phyloP scores from a whole-genome alignment of 305 asterid species.

The Fraxinus sp. region DNA sequence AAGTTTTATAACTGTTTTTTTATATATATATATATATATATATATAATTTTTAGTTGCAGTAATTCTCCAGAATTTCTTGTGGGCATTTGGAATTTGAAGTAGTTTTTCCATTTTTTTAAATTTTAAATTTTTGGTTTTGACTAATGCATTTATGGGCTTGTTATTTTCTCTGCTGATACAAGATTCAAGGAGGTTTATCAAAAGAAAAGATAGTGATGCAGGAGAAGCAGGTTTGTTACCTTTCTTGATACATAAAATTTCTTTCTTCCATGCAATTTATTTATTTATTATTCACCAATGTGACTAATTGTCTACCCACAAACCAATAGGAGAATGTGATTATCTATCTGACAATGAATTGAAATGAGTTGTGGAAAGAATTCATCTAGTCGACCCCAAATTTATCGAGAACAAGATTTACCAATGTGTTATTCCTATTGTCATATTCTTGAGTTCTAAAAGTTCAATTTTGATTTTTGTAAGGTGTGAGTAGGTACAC shows the following conservation, averaged over 20 bases:
- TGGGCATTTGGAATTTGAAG: constrained; percentile 18
- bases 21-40: too few species aligned
- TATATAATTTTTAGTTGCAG: constrained; percentile 14
- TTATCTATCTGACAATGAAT: not conserved
- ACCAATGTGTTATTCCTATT: not conserved
- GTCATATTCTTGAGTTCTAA: not conserved
- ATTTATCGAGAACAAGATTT: not conserved
- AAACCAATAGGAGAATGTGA: not conserved
- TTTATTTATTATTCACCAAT: not conserved
- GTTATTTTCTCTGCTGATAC: constrained; percentile 44
- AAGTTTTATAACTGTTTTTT: not conserved
- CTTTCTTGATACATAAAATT: not conserved
- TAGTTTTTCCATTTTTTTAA: not conserved
- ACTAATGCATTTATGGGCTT: constrained; percentile 59
- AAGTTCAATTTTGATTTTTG: not conserved
- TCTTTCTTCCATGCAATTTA: not conserved
- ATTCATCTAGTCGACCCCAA: not conserved
- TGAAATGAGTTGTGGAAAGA: not conserved
- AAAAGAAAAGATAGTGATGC: constrained; percentile 92
- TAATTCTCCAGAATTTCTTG: not conserved
- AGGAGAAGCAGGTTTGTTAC: constrained; percentile 67
- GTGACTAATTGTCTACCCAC: not conserved
- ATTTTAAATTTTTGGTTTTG: not conserved
- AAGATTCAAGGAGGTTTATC: constrained; percentile 49
- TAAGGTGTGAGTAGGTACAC: not conserved